Evolutionary conservation across 352 stramenopile species (phyloP).

Genomic region (Blastocystis sp.): DNA sequence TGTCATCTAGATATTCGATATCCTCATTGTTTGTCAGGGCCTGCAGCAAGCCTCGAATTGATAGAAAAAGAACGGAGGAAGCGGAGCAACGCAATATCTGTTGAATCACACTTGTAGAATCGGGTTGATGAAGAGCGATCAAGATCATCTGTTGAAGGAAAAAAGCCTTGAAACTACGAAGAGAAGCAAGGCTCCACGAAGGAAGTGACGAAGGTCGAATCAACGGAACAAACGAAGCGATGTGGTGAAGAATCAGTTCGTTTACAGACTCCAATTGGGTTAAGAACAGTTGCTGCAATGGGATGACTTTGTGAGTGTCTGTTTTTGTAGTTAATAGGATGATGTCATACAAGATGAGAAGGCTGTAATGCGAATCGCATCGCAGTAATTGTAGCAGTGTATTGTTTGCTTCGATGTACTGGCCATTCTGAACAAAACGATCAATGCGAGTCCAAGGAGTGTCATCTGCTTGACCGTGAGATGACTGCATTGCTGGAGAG

Average conservation of each 20-base stretch:
- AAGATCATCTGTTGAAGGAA: conserved; percentile 5
- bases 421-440: not conserved
- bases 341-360: not conserved
- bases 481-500: not conserved
- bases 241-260: too few relatives aligned
- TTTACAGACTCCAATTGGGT: not conserved
- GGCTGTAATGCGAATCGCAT: not conserved
- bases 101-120: too few relatives aligned
- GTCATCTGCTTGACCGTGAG: not conserved
- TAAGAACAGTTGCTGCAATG: not conserved
- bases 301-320: not conserved
- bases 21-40: not conserved
- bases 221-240: not conserved
- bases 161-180: not conserved
- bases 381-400: not conserved
- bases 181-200: not conserved
- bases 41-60: not conserved
- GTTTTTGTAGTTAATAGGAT: not conserved
- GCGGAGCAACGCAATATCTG: too few relatives aligned
- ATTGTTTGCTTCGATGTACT: not conserved
- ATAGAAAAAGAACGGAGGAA: not conserved
- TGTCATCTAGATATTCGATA: not conserved
- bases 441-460: not conserved
- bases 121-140: not conserved
- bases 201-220: not conserved